Base-by-base conservation (phyloP, 2,329 filamentous ascomycete species). In the Aspergillus texensis region DNA sequence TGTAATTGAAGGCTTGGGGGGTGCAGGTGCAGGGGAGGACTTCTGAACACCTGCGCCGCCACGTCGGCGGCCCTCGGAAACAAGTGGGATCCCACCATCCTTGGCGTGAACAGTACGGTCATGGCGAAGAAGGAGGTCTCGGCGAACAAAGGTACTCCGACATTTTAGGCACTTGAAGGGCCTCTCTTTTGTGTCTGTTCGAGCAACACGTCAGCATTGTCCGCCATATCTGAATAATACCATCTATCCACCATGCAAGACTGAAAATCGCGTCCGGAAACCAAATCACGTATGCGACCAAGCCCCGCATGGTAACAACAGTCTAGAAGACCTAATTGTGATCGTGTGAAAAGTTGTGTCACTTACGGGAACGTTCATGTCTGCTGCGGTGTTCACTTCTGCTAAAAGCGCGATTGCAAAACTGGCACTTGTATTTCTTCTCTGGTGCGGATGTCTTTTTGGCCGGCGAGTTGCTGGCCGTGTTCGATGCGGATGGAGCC, bases 391-490 rank as follows among this genome's bases (percentile, higher is more conserved):
- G 95, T 81, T 99, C 95, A 80, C 93, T 97, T 79, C 95, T 87
- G 83, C 94, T 97, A 80, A 99, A 99, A 68, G 95, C 95, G 80
- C 95, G 88, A 82, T 94, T 94, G 84, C 95, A 98, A 81, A 97
- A 98, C 85, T 97, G 93, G 84, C 95, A 99, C 81, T 98, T 97
- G 88, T 99, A 99, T 82, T 97, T 97, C 85, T 96, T 94, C 84
- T 98, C 95, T 62, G 94, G 93, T 72, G 88, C 90, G 72, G 89
- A 82, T 66, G 90, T 85, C 83, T 96, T 96, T 82, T 96, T 96
- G 80, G 91, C 89, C 75, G 90, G 86, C 72, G 87, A 86, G 77
- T 91, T 86, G 75, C 89, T 87, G 76, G 92, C 87, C 75, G 88
- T 83, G 75, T 87, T 85, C 72, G 87, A 80, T 75, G 90, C 72